phyloP scores from a whole-genome alignment of 2,329 filamentous ascomycete genomes.

The Triangularia verruculosa region DNA sequence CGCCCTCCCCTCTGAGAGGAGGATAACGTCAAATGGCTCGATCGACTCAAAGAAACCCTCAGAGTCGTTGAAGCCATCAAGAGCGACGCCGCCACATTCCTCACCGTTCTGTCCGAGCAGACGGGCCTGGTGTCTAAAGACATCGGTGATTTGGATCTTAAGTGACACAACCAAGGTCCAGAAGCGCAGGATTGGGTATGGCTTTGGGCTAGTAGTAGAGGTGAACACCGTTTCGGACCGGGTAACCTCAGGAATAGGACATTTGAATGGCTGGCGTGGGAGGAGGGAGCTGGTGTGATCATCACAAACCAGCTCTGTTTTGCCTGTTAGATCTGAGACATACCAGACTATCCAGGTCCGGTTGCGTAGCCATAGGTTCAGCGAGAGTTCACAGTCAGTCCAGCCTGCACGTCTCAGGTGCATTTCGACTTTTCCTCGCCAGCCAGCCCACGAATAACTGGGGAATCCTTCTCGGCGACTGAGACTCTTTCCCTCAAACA shows the following conservation, averaged over 20 bases:
- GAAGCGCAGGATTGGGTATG: neutral
- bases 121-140: neutral
- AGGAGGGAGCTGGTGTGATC: neutral
- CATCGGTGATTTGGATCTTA: neutral
- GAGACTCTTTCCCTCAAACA: neutral
- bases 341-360: conserved; percentile 22
- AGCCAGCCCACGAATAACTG: conserved; percentile 16
- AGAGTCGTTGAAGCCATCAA: neutral
- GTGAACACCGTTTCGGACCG: neutral
- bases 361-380: conserved; percentile 30
- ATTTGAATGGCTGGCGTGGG: neutral
- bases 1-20: neutral
- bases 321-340: conserved; percentile 11
- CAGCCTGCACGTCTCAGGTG: conserved; percentile 31
- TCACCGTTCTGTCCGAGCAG: neutral
- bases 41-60: conserved; percentile 14
- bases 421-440: conserved; percentile 21
- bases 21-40: neutral
- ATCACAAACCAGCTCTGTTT: neutral
- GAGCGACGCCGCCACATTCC: neutral
- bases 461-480: conserved; percentile 3
- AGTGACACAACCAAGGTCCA: neutral
- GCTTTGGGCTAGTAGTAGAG: neutral
- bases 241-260: neutral
- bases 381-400: conserved; percentile 19